phyloP scores from a whole-genome alignment of 2,329 filamentous ascomycete genomes.

The Fusarium armeniacum region DNA sequence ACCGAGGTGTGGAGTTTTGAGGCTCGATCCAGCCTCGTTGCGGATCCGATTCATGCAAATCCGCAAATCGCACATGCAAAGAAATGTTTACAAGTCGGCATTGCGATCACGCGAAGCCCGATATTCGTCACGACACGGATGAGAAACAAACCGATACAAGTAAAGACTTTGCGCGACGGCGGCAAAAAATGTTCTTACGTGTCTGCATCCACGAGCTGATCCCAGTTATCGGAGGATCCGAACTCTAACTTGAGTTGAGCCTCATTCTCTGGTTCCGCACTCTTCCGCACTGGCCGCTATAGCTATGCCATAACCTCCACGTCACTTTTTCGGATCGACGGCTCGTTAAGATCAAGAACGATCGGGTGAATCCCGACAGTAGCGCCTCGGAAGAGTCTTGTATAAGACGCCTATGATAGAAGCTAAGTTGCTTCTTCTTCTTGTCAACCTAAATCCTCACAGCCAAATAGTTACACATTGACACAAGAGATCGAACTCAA shows the following conservation, averaged over 20 bases:
- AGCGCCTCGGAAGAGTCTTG: background rate
- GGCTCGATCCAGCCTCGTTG: background rate
- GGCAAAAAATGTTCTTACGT: background rate
- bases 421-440: background rate
- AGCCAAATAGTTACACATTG: background rate
- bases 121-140: background rate
- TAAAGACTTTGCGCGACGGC: background rate
- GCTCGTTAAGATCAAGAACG: background rate
- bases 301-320: background rate
- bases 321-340: background rate
- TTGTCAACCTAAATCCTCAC: too few relatives aligned
- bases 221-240: background rate
- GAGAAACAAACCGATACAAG: background rate
- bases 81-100: background rate
- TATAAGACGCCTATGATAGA: background rate
- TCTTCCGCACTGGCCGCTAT: background rate
- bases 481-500: background rate
- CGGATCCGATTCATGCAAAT: slow-evolving; percentile 7
- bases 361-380: background rate
- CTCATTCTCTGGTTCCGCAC: slow-evolving; percentile 1
- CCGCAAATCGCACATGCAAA: background rate
- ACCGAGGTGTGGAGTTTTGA: slow-evolving; percentile 15
- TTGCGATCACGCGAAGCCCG: background rate
- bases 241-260: background rate
- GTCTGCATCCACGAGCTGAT: background rate